Conservation (phyloP, 768 basidiomycete genomes). For the Mycena floridula region DNA sequence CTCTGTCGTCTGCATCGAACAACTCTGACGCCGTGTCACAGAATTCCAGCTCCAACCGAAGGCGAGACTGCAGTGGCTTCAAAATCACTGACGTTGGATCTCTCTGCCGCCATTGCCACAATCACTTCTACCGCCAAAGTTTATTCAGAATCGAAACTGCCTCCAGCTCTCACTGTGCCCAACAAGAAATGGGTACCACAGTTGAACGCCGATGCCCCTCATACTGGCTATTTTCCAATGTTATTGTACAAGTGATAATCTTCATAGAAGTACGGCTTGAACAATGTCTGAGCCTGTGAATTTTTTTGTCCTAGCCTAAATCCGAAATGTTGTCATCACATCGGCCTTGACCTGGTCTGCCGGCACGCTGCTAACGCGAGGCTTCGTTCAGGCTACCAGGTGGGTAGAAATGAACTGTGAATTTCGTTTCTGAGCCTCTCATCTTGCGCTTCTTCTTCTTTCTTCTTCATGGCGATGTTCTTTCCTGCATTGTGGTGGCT, state of each 20-base stretch:
- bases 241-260: conserved; percentile 42
- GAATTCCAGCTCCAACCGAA: conserved; percentile 49
- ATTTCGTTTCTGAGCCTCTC: too few relatives aligned
- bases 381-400: too few relatives aligned
- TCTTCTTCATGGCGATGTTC: too few relatives aligned
- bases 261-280: not conserved
- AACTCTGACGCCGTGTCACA: conserved; percentile 17
- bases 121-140: conserved; percentile 51
- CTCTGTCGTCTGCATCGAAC: conserved; percentile 1
- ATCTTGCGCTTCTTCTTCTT: too few relatives aligned
- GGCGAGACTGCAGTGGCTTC: conserved; percentile 41
- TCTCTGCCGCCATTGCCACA: conserved; percentile 67
- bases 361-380: too few relatives aligned
- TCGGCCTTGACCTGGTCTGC: too few relatives aligned
- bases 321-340: too few relatives aligned
- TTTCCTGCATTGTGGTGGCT: too few relatives aligned
- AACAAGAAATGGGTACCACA: conserved; percentile 72
- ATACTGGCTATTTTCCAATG: conserved; percentile 85
- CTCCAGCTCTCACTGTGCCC: conserved; percentile 65
- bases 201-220: conserved; percentile 72
- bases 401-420: too few relatives aligned
- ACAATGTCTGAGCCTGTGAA: too few relatives aligned
- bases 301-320: too few relatives aligned
- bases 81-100: conserved; percentile 41
- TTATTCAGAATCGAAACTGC: conserved; percentile 59